Evolutionary conservation across 2,329 filamentous ascomycete species (phyloP), one percentile per base, ranked within the genome.

Genomic region (Diplodia corticola): DNA sequence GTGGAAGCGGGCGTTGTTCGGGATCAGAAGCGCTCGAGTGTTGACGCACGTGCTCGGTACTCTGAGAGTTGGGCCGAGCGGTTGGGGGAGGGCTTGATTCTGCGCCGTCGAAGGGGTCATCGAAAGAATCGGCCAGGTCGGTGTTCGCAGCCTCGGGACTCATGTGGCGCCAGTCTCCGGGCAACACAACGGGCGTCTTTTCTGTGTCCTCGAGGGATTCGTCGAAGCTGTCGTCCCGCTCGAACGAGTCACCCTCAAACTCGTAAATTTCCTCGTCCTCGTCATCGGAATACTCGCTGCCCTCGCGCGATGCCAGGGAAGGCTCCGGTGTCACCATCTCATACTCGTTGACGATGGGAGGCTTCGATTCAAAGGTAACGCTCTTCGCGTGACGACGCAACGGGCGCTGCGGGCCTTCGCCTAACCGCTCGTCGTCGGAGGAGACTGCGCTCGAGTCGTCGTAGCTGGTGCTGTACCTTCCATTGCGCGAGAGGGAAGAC

Each of bases 291-390:
- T 92, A 94, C 69, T 97, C 93, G 76, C 94, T 98, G 49, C 93
- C 92, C 74, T 97, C 92, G 9, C 94, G 90, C 13, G 94, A 98
- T 71, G 90, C 93, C 57, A 91, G 94, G 1, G 94, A 97, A n/a
- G 96, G 87, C 74, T 97, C 95, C 12, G 95, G 95, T 2, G 95
- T 99, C 37, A 92, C 91, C 91, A 97, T 93, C 79, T 98, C 95
- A 77, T 98, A 99, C 80, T 99, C 95, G 75, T 98, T 97, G 73
- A 99, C 86, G 75, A 96, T 91, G 26, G 95, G 95, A 24, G 94
- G 94, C 1, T 92, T 93, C 44, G 90, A 91, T 79, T 98, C 93
- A 76, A 99, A 99, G 0, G 94, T 99, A 67, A 99, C 95, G 73
- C 93, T 97, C 83, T 99, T 99, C 55, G 92, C 89, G 79, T 97